Base-by-base conservation (phyloP, 768 basidiomycete genomes). In the Mycena albidolilacea region DNA sequence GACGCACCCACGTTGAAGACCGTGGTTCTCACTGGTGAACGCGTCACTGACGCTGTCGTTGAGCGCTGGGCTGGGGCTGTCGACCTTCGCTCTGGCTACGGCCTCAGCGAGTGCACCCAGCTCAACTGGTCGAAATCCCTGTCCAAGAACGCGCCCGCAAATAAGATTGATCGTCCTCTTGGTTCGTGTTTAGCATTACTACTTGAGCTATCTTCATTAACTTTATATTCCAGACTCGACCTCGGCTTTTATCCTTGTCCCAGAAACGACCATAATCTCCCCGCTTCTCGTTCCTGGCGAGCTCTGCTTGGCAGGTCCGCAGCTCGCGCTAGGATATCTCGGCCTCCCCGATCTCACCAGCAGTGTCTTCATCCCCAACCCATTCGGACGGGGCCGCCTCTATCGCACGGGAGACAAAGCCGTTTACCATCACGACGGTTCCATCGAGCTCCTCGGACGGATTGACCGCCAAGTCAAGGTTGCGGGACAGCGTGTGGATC, bases 381-480 rank as follows among this genome's bases (percentile, higher is more conserved):
- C 55, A 7, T 57, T 57, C 23, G 55, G 55, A 5, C 23, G 11
- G 11, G 55, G 55, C 23, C 21, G 55, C 23, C 23, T 57, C 23
- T 57, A 57, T 35, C 55, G 55, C 11, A 57, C 55, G 21, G 55
- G 55, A 12, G 55, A 57, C 23, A 57, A 57, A 15, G 55, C 55
- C 23, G 35, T 57, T 10, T 57, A 57, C 23, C 55, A 57, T n/a
- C 23, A 57, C 11, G 55, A 57, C 23, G 30, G 55, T 11, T 57
- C 55, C 35, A 57, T 57, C 55, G 55, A 57, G 55, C 55, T 57
- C 17, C 55, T 57, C 23, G 55, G 55, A 11, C 55, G 55, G 23
- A 57, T 57, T 17, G 55, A 57, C 11, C 21, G 55, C 11, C 55
- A 57, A 14, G 55, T 37, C 55, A 57, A 57, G 55, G 55, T 57